Conservation (phyloP, 768 basidiomycete species). For the Calvatia gigantea region DNA sequence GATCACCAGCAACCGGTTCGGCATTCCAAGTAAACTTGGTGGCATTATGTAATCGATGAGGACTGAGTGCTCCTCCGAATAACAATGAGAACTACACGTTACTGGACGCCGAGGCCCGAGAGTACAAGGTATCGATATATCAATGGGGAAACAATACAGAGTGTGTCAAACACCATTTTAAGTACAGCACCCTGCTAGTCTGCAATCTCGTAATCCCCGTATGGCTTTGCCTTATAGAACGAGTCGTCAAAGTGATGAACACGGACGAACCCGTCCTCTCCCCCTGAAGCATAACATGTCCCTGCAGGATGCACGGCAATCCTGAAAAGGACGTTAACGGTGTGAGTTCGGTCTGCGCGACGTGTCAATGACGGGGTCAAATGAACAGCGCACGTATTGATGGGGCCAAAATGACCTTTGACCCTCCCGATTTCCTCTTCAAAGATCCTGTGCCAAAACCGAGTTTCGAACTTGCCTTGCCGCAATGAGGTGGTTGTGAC, state of each 20-base stretch:
- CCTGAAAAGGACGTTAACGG: conserved; percentile 34
- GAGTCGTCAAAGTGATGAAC: conserved; percentile 93
- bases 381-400: conserved; percentile 77
- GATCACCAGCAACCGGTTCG: neutral
- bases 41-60: conserved; percentile 11
- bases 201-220: conserved; percentile 77
- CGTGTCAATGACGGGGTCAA: neutral
- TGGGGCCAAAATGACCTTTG: conserved; percentile 95
- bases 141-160: neutral
- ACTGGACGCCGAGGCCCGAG: neutral
- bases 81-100: neutral
- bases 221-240: conserved; percentile 89
- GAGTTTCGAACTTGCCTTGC: conserved; percentile 96
- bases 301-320: conserved; percentile 92
- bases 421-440: conserved; percentile 97
- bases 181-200: conserved; percentile 32
- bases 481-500: conserved; percentile 93
- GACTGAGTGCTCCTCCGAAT: too few species aligned
- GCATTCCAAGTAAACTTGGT: neutral
- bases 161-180: neutral
- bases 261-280: conserved; percentile 94
- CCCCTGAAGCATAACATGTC: conserved; percentile 87
- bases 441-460: conserved; percentile 97
- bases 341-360: neutral
- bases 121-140: conserved; percentile 3